phyloP scores from a whole-genome alignment of 2,329 filamentous ascomycete genomes.

The Phialocephala subalpina region DNA sequence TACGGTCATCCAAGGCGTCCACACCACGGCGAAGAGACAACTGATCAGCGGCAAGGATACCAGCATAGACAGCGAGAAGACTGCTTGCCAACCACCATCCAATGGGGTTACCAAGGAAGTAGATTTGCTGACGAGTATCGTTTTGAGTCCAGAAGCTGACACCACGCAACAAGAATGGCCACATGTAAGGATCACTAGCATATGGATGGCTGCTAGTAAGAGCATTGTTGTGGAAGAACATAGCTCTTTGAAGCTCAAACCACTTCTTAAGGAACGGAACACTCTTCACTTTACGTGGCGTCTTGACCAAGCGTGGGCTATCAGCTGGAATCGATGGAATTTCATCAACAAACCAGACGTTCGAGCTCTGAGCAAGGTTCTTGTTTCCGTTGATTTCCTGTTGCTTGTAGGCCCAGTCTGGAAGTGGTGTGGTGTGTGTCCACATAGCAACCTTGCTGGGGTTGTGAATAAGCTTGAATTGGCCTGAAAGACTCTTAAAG shows the following conservation, averaged over 20 bases:
- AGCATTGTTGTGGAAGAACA: slow-evolving; percentile 99
- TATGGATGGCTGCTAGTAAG: slow-evolving; percentile 97
- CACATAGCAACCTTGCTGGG: slow-evolving; percentile 99
- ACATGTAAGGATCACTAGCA: slow-evolving; percentile 92
- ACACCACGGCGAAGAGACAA: slow-evolving; percentile 91
- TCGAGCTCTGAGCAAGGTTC: slow-evolving; percentile 87
- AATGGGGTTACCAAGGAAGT: slow-evolving; percentile 95
- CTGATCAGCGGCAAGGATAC: slow-evolving; percentile 92
- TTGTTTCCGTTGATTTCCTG: slow-evolving; percentile 99
- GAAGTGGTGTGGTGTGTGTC: slow-evolving; percentile 95
- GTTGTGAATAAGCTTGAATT: slow-evolving; percentile 95
- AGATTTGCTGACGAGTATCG: slow-evolving; percentile 94
- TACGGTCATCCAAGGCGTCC: slow-evolving; percentile 91
- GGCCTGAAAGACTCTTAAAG: slow-evolving; percentile 88
- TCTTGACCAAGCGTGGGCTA: slow-evolving; percentile 74
- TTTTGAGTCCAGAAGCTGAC: slow-evolving; percentile 99
- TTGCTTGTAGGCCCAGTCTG: slow-evolving; percentile 96
- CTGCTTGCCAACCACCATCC: slow-evolving; percentile 98
- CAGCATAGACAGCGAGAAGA: slow-evolving; percentile 90
- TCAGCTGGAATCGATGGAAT: slow-evolving; percentile 81
- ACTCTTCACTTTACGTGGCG: slow-evolving; percentile 80
- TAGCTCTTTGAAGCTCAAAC: slow-evolving; percentile 93
- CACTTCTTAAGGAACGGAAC: slow-evolving; percentile 93
- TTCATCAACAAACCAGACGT: slow-evolving; percentile 93
- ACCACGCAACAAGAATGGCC: slow-evolving; percentile 96